Conservation (phyloP, 345 rosid genomes). For the Bretschneidera sinensis region DNA sequence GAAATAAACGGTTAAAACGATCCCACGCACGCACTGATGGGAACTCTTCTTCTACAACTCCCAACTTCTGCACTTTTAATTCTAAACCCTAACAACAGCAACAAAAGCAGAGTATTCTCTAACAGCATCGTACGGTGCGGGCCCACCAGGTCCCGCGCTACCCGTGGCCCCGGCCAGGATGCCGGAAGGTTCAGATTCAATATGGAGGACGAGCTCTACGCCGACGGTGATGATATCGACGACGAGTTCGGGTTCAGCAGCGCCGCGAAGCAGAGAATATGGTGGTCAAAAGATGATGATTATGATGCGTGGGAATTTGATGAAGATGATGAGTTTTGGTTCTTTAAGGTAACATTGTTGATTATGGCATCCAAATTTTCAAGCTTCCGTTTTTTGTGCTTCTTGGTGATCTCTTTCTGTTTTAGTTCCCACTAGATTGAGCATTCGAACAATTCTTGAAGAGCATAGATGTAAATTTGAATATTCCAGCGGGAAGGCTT, state of each 20-base stretch:
- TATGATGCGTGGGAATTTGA: constrained; percentile 27
- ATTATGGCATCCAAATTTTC: too few relatives aligned
- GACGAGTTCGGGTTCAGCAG: constrained; percentile 24
- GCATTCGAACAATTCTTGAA: too few relatives aligned
- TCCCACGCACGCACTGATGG: constrained; percentile 9
- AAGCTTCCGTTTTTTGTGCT: too few relatives aligned
- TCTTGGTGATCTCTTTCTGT: too few relatives aligned
- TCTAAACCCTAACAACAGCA: constrained; percentile 1
- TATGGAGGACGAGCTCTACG: constrained; percentile 25
- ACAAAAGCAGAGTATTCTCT: constrained; percentile 1
- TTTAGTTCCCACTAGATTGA: too few relatives aligned
- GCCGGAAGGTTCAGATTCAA: constrained; percentile 26
- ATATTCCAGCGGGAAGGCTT: background rate
- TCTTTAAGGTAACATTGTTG: constrained; percentile 57
- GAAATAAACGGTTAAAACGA: too few relatives aligned
- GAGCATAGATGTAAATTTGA: too few relatives aligned
- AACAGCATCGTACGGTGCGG: constrained; percentile 10
- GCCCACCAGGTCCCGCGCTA: constrained; percentile 21
- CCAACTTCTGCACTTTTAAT: constrained; percentile 6
- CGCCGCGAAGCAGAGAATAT: constrained; percentile 33
- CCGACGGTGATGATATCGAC: constrained; percentile 18
- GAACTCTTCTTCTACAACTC: constrained; percentile 5
- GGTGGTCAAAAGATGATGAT: constrained; percentile 43
- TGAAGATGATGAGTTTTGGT: constrained; percentile 45
- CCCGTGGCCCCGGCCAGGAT: constrained; percentile 1